Evolutionary conservation across 768 basidiomycete species (phyloP).

Genomic region (Ephemerocybe angulata): DNA sequence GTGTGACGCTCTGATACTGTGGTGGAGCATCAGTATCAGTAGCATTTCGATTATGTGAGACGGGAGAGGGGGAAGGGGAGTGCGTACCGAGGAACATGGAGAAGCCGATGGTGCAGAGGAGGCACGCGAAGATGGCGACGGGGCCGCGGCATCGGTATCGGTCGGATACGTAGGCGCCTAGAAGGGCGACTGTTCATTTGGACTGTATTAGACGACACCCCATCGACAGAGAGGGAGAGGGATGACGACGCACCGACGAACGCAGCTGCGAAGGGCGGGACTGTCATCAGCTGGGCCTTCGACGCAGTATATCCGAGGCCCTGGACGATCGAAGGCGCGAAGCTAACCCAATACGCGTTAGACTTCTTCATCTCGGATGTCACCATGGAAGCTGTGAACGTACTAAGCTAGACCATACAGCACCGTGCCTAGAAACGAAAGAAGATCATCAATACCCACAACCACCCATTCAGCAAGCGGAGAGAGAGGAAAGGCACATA

Average conservation of each 20-base stretch:
- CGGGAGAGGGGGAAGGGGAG: background rate
- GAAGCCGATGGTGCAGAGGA: constrained; percentile 48
- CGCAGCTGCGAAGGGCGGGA: constrained; percentile 50
- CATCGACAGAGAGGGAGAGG: background rate
- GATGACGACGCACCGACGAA: constrained; percentile 40
- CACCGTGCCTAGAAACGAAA: constrained; percentile 31
- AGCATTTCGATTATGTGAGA: background rate
- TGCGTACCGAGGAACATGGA: constrained; percentile 50
- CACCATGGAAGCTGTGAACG: constrained; percentile 18
- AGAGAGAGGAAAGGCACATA: constrained; percentile 20
- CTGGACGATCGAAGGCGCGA: constrained; percentile 69
- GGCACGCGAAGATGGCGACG: constrained; percentile 39
- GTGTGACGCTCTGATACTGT: constrained; percentile 34
- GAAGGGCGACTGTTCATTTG: constrained; percentile 26
- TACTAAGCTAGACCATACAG: constrained; percentile 50
- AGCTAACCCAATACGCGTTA: constrained; percentile 34
- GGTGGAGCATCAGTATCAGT: background rate
- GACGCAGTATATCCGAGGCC: constrained; percentile 53
- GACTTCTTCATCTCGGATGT: background rate
- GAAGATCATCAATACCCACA: background rate
- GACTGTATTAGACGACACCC: background rate
- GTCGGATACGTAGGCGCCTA: constrained; percentile 48
- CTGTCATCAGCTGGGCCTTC: constrained; percentile 59
- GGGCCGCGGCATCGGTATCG: constrained; percentile 48
- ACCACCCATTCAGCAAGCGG: background rate